phyloP scores from a whole-genome alignment of 805 yeast species.

The Wickerhamiella bombiphila region DNA sequence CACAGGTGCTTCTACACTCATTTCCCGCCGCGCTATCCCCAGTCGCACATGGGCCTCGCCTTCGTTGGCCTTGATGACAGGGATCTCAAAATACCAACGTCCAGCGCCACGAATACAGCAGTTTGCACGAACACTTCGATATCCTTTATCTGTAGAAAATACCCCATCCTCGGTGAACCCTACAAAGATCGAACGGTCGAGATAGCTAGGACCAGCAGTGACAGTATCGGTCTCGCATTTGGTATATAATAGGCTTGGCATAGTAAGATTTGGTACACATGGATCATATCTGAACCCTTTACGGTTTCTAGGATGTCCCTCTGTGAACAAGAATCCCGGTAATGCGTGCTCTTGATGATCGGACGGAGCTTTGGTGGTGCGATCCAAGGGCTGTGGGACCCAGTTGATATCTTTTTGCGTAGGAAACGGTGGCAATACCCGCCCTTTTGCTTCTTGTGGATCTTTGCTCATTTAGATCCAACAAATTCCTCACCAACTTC shows the following conservation, averaged over 20 bases:
- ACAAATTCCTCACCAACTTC: too few relatives aligned
- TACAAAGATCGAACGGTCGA: slow-evolving; percentile 1
- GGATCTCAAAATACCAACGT: slow-evolving; percentile 61
- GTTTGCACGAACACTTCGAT: slow-evolving; percentile 66
- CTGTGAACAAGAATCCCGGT: slow-evolving; percentile 1
- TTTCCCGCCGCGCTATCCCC: slow-evolving; percentile 76
- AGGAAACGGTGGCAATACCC: not conserved
- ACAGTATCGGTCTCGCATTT: slow-evolving; percentile 1
- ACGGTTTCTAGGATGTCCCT: slow-evolving; percentile 1
- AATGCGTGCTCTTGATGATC: not conserved
- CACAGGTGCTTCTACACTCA: slow-evolving; percentile 84
- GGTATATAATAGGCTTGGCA: slow-evolving; percentile 2
- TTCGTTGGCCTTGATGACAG: slow-evolving; percentile 32
- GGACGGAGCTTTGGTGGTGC: not conserved
- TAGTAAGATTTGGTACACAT: slow-evolving; percentile 1
- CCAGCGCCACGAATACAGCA: slow-evolving; percentile 62
- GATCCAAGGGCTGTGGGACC: not conserved
- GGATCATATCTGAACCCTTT: slow-evolving; percentile 3
- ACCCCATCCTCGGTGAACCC: slow-evolving; percentile 1
- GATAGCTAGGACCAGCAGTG: slow-evolving; percentile 1
- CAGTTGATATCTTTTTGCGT: not conserved
- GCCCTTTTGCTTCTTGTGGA: not conserved
- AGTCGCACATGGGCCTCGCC: slow-evolving; percentile 51
- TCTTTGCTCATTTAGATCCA: too few relatives aligned
- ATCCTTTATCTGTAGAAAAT: slow-evolving; percentile 42